Conservation (phyloP, 441 rosid species). For the Isatis lusitanica region DNA sequence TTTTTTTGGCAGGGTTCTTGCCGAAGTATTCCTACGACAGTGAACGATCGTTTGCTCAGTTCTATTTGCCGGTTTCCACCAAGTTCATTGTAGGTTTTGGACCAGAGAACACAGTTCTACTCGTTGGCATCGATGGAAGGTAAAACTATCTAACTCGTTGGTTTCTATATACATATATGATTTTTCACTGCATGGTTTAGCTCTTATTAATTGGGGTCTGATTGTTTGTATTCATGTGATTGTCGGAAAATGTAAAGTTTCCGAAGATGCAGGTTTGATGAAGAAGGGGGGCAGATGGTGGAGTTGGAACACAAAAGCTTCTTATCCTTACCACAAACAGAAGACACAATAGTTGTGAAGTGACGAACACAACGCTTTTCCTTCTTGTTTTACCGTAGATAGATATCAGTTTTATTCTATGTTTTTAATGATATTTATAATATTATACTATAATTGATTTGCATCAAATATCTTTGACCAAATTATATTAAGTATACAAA, state of each 20-base stretch:
- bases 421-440: too few relatives aligned
- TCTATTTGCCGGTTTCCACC: constrained; percentile 63
- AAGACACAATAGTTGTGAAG: neutral
- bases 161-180: neutral
- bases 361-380: neutral
- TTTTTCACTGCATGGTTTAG: neutral
- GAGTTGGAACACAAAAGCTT: constrained; percentile 70
- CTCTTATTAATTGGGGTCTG: neutral
- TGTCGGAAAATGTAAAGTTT: constrained; percentile 48
- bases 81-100: constrained; percentile 81
- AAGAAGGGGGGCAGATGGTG: constrained; percentile 72
- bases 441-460: too few relatives aligned
- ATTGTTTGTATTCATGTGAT: neutral
- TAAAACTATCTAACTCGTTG: constrained; percentile 22
- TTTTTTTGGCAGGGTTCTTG: constrained; percentile 54
- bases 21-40: constrained; percentile 73
- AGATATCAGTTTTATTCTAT: too few relatives aligned
- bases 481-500: neutral
- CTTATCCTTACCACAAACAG: constrained; percentile 19
- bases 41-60: constrained; percentile 91
- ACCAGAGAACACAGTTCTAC: constrained; percentile 58
- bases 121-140: constrained; percentile 85
- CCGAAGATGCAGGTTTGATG: constrained; percentile 72
- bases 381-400: too few relatives aligned
- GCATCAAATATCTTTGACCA: neutral